Base-by-base conservation (phyloP, 2,329 filamentous ascomycete species). In the Tolypocladium cylindrosporum region DNA sequence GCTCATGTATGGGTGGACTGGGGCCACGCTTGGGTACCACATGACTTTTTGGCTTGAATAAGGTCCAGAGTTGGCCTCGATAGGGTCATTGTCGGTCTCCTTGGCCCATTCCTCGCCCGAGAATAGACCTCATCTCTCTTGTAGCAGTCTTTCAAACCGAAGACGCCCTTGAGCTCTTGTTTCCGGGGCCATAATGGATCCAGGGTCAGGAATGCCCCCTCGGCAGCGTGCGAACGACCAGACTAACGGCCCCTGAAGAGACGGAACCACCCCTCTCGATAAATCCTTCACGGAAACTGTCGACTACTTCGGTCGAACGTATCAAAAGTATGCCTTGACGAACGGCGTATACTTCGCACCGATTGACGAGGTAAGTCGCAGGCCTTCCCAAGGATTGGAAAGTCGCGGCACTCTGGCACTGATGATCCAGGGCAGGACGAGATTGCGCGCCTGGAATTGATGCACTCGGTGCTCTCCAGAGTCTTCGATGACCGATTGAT, bases 401-500 rank as follows among this genome's bases (percentile, higher is more conserved):
- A 24, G n/a, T 36, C 13, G 48, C 31, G 48, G 31, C 48, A 10
- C 53, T 21, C 34, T 11, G 31, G 11, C 31, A 39, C 57, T 62
- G 57, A 62, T 58, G 19, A 37, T n/a, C 6, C 34, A 31, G 39
- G 11, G 13, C 39, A 90, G 88, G 82, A 86, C 65, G 88, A 91
- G 71, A 79, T 81, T 59, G 79, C 87, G 61, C 81, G 87, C 56
- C 77, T 89, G 59, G 80, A 84, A 57, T 72, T 81, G 58, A 80
- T 87, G 71, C 85, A 91, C 68, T 73, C 75, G 50, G 78, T 89
- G 24, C 79, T 90, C 62, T 79, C 75, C 60, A 78, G 73, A 62
- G 74, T 88, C 56, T 90, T 91, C 67, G 85, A 90, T 62, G 74
- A 80, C 59, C 79, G 84, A 62, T 75, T 89, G 34, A 81, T 91